Percentiles rank a stretch among this genome's conserved stretches.
These are phyloP conservation scores for Gonapodya prolifera DNA, from an alignment of 192 early-diverging fungal species.

Conservation along the genomic window DNA sequence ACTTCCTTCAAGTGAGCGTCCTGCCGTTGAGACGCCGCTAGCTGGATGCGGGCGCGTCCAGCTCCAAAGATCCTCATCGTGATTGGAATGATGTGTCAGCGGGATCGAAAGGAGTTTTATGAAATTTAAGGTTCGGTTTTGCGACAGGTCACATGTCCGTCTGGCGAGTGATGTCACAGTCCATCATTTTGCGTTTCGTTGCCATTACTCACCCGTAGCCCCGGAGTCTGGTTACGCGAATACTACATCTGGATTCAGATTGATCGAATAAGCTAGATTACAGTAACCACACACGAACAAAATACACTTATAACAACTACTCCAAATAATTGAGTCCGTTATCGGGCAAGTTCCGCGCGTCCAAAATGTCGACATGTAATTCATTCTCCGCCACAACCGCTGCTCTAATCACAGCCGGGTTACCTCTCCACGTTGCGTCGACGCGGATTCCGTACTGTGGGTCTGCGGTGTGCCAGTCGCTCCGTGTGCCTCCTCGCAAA, in stretches of 20 bases:
- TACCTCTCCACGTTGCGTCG: neutral
- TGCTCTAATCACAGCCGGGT: neutral
- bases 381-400: neutral
- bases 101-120: neutral
- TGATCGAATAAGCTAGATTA: neutral
- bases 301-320: neutral
- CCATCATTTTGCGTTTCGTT: too few species aligned
- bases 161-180: too few species aligned
- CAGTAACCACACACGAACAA: neutral
- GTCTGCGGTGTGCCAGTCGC: neutral
- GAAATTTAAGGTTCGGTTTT: neutral
- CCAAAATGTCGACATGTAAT: conserved; percentile 1
- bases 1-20: neutral
- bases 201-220: too few species aligned
- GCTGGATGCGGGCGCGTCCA: neutral
- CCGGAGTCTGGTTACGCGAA: neutral
- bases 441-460: neutral
- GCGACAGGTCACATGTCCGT: too few species aligned
- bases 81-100: neutral
- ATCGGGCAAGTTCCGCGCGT: neutral
- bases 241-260: neutral
- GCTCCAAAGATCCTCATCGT: neutral
- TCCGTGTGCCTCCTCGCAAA: neutral
- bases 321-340: conserved; percentile 1
- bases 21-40: neutral